These are phyloP conservation scores for Malus hybrid DNA, from an alignment of 331 rosid genomes.

Conservation along the genomic window DNA sequence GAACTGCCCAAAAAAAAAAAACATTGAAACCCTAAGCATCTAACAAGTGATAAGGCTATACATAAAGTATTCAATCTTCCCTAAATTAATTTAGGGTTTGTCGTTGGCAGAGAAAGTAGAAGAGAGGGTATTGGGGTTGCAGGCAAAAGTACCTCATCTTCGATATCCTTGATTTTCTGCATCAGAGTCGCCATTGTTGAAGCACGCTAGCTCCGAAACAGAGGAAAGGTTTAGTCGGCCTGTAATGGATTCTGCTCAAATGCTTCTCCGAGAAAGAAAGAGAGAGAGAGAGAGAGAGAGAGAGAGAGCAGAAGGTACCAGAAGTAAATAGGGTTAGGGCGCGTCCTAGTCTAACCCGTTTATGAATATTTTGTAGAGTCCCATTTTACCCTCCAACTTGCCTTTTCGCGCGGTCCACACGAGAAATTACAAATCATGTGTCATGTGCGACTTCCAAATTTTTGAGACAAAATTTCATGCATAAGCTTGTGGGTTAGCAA, in stretches of 20 bases:
- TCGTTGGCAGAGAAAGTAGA: not conserved
- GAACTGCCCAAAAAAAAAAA: too few species aligned
- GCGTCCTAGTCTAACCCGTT: too few species aligned
- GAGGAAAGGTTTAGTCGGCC: not conserved
- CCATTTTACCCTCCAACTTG: too few species aligned
- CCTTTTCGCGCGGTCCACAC: too few species aligned
- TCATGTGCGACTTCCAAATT: too few species aligned
- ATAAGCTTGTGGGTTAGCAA: too few species aligned
- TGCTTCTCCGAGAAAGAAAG: not conserved
- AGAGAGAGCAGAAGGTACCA: not conserved
- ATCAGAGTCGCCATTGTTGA: slow-evolving; percentile 83
- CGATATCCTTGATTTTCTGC: slow-evolving; percentile 98
- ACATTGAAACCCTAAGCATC: not conserved
- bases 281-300: not conserved
- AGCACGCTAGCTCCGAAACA: slow-evolving; percentile 1
- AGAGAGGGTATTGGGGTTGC: not conserved
- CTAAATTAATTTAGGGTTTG: not conserved
- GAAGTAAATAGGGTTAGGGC: not conserved
- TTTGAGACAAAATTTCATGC: too few species aligned
- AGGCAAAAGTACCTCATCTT: slow-evolving; percentile 65
- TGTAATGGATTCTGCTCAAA: not conserved
- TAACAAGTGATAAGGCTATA: not conserved
- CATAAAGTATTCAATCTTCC: not conserved
- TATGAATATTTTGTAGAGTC: too few species aligned
- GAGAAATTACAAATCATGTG: too few species aligned